phyloP scores from a whole-genome alignment of 2,329 filamentous ascomycete species.

The Beauveria caledonica region DNA sequence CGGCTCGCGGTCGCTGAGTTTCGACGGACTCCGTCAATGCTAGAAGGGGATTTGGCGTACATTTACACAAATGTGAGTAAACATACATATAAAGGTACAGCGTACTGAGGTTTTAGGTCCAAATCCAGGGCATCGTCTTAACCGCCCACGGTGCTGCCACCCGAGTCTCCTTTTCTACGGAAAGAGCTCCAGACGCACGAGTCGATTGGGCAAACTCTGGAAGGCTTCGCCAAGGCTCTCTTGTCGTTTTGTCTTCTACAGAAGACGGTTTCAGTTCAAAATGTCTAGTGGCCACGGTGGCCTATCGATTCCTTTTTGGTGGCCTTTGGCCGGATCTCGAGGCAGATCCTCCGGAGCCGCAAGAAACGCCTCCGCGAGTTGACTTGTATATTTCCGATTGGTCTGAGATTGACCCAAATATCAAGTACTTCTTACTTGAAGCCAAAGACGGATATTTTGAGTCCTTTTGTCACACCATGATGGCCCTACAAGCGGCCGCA shows the following conservation, averaged over 20 bases:
- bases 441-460: constrained; percentile 69
- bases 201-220: constrained; percentile 56
- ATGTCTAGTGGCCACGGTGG: constrained; percentile 65
- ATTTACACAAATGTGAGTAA: constrained; percentile 61
- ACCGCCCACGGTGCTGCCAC: constrained; percentile 54
- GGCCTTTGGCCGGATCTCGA: constrained; percentile 48
- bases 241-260: constrained; percentile 44
- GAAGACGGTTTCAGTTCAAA: constrained; percentile 54
- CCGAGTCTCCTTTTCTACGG: constrained; percentile 62
- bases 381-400: constrained; percentile 63
- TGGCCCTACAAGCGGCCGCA: constrained; percentile 52
- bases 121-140: constrained; percentile 57
- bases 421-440: constrained; percentile 73
- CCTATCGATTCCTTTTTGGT: constrained; percentile 54
- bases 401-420: constrained; percentile 59
- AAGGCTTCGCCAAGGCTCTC: constrained; percentile 42
- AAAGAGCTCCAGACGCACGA: constrained; percentile 50
- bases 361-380: constrained; percentile 51
- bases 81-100: background rate
- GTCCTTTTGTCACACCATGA: constrained; percentile 62
- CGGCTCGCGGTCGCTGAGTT: constrained; percentile 56
- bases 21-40: constrained; percentile 41
- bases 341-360: constrained; percentile 2
- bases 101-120: constrained; percentile 40
- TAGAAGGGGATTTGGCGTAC: constrained; percentile 49